Evolutionary conservation across 2,329 filamentous ascomycete species (phyloP).

Genomic region (Arthrobotrys entomopaga): DNA sequence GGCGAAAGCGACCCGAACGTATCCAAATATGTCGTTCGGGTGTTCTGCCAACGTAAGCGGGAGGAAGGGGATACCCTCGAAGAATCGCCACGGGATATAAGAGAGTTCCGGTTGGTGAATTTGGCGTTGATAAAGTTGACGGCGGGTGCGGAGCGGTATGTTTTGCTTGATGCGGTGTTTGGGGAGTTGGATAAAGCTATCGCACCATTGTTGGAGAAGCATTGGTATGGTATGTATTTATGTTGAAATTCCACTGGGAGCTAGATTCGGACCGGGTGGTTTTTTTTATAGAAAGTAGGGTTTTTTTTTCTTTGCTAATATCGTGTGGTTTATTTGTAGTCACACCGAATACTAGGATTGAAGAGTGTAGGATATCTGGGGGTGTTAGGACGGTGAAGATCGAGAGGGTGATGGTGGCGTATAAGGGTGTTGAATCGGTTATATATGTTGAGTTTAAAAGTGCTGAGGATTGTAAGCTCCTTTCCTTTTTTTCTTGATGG

Average conservation of each 20-base stretch:
- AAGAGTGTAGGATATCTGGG: constrained; percentile 19
- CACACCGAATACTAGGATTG: constrained; percentile 20
- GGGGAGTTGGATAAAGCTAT: constrained; percentile 47
- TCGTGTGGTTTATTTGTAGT: constrained; percentile 8
- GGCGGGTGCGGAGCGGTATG: constrained; percentile 37
- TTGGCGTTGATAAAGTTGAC: constrained; percentile 43
- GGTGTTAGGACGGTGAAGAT: constrained; percentile 24
- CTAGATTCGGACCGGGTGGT: no score
- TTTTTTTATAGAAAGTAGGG: background rate
- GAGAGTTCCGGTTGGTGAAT: constrained; percentile 41
- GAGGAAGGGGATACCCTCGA: constrained; percentile 37
- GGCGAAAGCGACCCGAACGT: constrained; percentile 28
- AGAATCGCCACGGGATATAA: constrained; percentile 48
- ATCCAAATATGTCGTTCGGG: constrained; percentile 39
- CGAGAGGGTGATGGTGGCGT: constrained; percentile 42
- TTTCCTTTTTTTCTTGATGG: background rate
- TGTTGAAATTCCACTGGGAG: no score
- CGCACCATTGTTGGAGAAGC: constrained; percentile 46
- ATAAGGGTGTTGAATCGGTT: constrained; percentile 35
- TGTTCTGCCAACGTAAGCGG: constrained; percentile 49
- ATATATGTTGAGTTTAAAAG: constrained; percentile 47
- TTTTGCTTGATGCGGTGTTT: constrained; percentile 45
- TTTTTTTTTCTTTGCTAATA: no score
- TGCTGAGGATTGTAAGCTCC: constrained; percentile 32
- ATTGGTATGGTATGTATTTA: constrained; percentile 48